Evolutionary conservation across 345 rosid species (phyloP).

Genomic region (Isatis tinctoria): DNA sequence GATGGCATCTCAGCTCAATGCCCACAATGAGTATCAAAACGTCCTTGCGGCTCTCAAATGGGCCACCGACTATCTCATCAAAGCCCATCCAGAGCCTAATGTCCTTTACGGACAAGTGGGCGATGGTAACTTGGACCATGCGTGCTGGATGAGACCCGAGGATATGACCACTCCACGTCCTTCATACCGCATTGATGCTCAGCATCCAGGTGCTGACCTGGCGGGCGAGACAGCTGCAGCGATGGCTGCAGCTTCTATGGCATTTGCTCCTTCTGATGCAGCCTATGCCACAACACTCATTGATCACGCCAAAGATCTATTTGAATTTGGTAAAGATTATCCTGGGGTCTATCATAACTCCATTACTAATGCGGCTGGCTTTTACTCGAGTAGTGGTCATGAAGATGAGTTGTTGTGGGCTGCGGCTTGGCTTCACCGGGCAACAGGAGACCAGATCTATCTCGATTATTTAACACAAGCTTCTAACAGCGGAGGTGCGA

Average conservation of each 20-base stretch:
- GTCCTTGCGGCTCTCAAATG: constrained; percentile 50
- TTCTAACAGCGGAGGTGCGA: constrained; percentile 57
- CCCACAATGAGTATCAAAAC: constrained; percentile 34
- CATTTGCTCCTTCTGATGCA: constrained; percentile 30
- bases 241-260: constrained; percentile 63
- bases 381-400: constrained; percentile 45
- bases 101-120: constrained; percentile 60
- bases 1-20: constrained; percentile 36
- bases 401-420: constrained; percentile 94
- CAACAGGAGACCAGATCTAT: constrained; percentile 66
- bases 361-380: constrained; percentile 33
- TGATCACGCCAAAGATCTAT: constrained; percentile 49
- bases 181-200: constrained; percentile 34
- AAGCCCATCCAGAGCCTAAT: constrained; percentile 51
- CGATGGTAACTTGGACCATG: constrained; percentile 51
- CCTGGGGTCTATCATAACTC: constrained; percentile 35
- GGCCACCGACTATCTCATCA: constrained; percentile 71
- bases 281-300: constrained; percentile 43
- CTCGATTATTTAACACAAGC: constrained; percentile 62
- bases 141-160: constrained; percentile 71
- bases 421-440: constrained; percentile 89
- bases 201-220: constrained; percentile 65
- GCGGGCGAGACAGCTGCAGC: constrained; percentile 72
- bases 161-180: constrained; percentile 67
- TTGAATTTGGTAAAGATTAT: constrained; percentile 35